Conservation (phyloP, 2,329 filamentous ascomycete species). For the Hypomyces rosellus region DNA sequence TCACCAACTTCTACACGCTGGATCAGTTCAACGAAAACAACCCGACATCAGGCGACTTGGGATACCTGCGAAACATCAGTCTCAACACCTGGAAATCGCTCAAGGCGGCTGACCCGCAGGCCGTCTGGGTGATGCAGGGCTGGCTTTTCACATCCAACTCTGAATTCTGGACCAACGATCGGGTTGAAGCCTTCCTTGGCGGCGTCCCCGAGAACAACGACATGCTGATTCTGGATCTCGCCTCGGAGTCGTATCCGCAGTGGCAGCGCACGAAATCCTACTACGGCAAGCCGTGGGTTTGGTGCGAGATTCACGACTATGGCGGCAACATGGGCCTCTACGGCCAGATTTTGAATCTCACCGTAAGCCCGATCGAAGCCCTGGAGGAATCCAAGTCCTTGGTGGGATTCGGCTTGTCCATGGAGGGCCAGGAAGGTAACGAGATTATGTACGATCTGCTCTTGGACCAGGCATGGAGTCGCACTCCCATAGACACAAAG, state of each 20-base stretch:
- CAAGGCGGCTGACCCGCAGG: conserved; percentile 40
- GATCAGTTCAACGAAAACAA: conserved; percentile 49
- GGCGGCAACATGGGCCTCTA: conserved; percentile 45
- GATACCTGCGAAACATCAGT: conserved; percentile 35
- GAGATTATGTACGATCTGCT: conserved; percentile 46
- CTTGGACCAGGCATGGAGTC: conserved; percentile 44
- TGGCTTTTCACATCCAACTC: conserved; percentile 42
- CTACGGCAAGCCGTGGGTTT: conserved; percentile 47
- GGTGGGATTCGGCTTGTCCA: conserved; percentile 42
- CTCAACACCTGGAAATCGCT: conserved; percentile 39
- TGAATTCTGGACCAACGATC: conserved; percentile 37
- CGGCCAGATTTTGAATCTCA: conserved; percentile 44
- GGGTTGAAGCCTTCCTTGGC: conserved; percentile 43
- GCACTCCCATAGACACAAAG: conserved; percentile 34
- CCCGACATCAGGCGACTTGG: conserved; percentile 38
- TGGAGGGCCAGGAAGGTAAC: conserved; percentile 47
- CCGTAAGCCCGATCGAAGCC: conserved; percentile 39
- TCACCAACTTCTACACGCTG: conserved; percentile 42
- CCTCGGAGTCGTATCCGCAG: conserved; percentile 42
- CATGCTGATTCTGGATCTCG: conserved; percentile 46
- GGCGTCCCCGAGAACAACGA: conserved; percentile 37
- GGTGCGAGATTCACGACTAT: conserved; percentile 46
- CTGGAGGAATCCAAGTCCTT: conserved; percentile 34
- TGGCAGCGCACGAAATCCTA: conserved; percentile 46
- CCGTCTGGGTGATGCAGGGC: conserved; percentile 47